Evolutionary conservation across 768 basidiomycete genomes (phyloP).

Genomic region (Suillus plorans): DNA sequence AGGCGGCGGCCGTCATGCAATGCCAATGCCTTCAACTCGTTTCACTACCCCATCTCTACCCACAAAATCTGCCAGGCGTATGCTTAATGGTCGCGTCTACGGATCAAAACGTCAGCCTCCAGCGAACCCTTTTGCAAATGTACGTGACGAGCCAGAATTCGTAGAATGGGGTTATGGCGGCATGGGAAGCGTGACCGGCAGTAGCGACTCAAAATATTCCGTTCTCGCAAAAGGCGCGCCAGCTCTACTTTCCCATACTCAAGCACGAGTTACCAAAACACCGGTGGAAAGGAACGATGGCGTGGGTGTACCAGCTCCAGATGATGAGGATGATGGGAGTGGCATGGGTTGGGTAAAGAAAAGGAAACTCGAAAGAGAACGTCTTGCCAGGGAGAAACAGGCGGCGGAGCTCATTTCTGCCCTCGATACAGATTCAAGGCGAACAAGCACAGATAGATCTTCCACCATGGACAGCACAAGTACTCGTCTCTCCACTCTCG

Average conservation of each 20-base stretch:
- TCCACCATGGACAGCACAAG: conserved; percentile 1
- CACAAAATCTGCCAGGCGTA: conserved; percentile 43
- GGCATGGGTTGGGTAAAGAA: conserved; percentile 83
- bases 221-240: neutral
- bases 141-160: conserved; percentile 70
- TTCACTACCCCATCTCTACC: conserved; percentile 9
- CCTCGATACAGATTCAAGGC: neutral
- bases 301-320: conserved; percentile 12
- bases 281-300: conserved; percentile 28
- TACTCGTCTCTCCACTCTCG: conserved; percentile 5
- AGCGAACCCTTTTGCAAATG: conserved; percentile 63
- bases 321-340: conserved; percentile 76
- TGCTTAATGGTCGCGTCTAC: conserved; percentile 88
- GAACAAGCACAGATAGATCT: neutral
- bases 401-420: neutral
- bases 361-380: conserved; percentile 60
- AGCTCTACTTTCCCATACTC: neutral
- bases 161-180: conserved; percentile 93
- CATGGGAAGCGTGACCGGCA: conserved; percentile 58
- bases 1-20: conserved; percentile 30
- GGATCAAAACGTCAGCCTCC: conserved; percentile 46
- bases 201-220: conserved; percentile 18
- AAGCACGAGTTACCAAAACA: neutral
- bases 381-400: conserved; percentile 28
- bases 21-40: conserved; percentile 11